Conservation (phyloP, 768 basidiomycete species). For the Lepiota venenata region DNA sequence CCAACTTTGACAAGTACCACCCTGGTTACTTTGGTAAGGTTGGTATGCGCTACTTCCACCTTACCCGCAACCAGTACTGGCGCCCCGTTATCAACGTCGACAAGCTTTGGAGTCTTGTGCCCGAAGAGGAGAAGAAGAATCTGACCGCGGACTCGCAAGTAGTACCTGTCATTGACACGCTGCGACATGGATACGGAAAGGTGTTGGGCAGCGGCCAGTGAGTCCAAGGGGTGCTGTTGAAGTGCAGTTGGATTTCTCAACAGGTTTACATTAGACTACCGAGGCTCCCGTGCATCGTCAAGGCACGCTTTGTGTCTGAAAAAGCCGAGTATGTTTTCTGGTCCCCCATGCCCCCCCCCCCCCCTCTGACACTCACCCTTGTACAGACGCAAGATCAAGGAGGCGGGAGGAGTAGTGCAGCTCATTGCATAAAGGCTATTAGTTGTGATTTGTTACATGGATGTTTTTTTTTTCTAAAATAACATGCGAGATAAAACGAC, state of each 20-base stretch:
- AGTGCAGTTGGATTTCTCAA: not conserved
- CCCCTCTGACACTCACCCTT: constrained; percentile 3
- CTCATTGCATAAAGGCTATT: constrained; percentile 70
- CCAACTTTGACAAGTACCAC: constrained; percentile 99
- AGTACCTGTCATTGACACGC: constrained; percentile 93
- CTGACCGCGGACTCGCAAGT: constrained; percentile 71
- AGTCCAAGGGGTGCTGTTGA: constrained; percentile 25
- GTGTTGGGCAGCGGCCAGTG: constrained; percentile 92
- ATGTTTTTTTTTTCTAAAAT: constrained; percentile 11
- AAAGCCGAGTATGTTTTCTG: constrained; percentile 77
- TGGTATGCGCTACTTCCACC: constrained; percentile 99
- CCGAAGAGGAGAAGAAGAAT: constrained; percentile 77
- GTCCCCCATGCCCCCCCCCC: not conserved
- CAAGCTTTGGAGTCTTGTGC: constrained; percentile 92
- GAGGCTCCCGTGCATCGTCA: constrained; percentile 93
- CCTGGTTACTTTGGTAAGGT: constrained; percentile 99
- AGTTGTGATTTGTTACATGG: constrained; percentile 21
- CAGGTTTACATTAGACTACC: constrained; percentile 56
- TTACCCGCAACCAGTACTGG: constrained; percentile 89
- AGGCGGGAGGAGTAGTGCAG: constrained; percentile 91
- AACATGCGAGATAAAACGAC: constrained; percentile 4
- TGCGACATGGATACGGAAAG: constrained; percentile 84
- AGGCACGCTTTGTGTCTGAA: constrained; percentile 92
- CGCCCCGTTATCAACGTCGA: constrained; percentile 98
- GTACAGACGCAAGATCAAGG: constrained; percentile 74